Evolutionary conservation across 306 rosid species (phyloP), one percentile per base, ranked within the genome.

Genomic region (Rosa multiflora): DNA sequence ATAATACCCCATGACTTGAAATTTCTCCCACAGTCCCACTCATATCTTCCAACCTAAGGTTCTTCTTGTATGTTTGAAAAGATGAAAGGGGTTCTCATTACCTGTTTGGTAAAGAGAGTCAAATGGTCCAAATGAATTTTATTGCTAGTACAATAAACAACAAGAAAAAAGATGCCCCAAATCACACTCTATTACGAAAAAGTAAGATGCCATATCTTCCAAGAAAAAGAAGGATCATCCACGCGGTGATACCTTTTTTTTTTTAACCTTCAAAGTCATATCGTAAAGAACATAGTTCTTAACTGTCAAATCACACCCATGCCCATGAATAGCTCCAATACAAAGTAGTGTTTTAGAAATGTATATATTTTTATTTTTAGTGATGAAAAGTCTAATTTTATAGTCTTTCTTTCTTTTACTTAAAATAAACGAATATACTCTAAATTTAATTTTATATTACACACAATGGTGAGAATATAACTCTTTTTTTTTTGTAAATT

Each of bases 71-170:
- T 52, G 83, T 81, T 79, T 84, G 92, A 83, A 92, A 79, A 79
- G 79, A 85, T 75, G 74, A 12, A 82, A 86, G 58, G 35, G 78
- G 85, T 78, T 82, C 82, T 83, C 76, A 84, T 87, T 77, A 39
- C 82, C 76, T 83, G 89, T 87, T 87, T 87, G 86, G 85, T 87
- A 83, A 93, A 91, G 89, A 82, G 86, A 84, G 83, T 88, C 88
- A 82, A 87, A 81, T 84, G 76, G 66, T 82, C 88, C 86, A 35
- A 23, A 80, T 76, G 70, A 52, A 79, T 84, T 52, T 9, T n/a
- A 78, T 84, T 81, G 88, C 53, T 7, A 35, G 90, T 86, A 70
- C 88, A 88, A 80, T n/a, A 52, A 75, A 70, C 72, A 66, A 72
- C 86, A 79, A 80, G 72, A 35, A 23, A 82, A 86, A 88, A 83